These are phyloP conservation scores for Rutstroemia sydowiana DNA, from an alignment of 2,329 filamentous ascomycete species.

Conservation along the genomic window DNA sequence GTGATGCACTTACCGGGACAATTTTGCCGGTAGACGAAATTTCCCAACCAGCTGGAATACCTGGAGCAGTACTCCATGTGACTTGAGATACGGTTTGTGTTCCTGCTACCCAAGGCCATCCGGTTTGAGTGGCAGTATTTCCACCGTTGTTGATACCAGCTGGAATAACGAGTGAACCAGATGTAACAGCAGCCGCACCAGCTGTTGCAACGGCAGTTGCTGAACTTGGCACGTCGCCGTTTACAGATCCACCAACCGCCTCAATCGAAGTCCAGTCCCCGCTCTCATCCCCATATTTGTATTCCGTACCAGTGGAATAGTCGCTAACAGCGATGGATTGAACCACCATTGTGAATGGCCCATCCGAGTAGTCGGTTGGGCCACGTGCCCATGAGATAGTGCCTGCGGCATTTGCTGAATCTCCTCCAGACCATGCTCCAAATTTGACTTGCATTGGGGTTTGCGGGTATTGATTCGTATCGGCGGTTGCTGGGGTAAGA, in stretches of 20 bases:
- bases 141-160: slow-evolving; percentile 55
- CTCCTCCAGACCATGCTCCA: slow-evolving; percentile 87
- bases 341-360: slow-evolving; percentile 82
- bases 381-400: slow-evolving; percentile 89
- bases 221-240: slow-evolving; percentile 46
- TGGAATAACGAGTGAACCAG: slow-evolving; percentile 57
- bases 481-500: slow-evolving; percentile 61
- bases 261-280: slow-evolving; percentile 78
- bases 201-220: slow-evolving; percentile 40
- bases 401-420: slow-evolving; percentile 64
- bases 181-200: slow-evolving; percentile 55
- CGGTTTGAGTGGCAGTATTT: slow-evolving; percentile 49
- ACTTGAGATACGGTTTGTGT: slow-evolving; percentile 43
- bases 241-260: slow-evolving; percentile 70
- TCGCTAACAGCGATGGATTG: slow-evolving; percentile 71
- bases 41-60: slow-evolving; percentile 73
- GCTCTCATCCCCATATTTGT: slow-evolving; percentile 70
- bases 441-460: slow-evolving; percentile 93
- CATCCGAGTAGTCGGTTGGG: slow-evolving; percentile 71
- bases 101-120: slow-evolving; percentile 61
- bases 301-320: slow-evolving; percentile 85
- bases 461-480: slow-evolving; percentile 76
- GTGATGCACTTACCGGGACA: slow-evolving; percentile 61
- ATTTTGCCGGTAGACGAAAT: slow-evolving; percentile 75
- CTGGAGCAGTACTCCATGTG: slow-evolving; percentile 34